Conservation (phyloP, 495 filamentous ascomycete species). For the Neurospora cerealis region DNA sequence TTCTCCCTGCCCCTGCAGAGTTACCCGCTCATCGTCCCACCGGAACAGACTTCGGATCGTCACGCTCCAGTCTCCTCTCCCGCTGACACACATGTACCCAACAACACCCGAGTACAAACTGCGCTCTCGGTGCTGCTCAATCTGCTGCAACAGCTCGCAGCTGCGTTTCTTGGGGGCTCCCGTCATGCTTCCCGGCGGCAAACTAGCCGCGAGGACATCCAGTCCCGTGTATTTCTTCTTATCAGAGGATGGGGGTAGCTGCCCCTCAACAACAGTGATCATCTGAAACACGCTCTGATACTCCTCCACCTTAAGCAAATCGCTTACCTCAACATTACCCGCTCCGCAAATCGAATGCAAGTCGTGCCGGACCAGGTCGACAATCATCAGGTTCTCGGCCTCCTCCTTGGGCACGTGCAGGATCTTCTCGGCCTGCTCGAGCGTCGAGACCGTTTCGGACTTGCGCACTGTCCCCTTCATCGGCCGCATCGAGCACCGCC, state of each 20-base stretch:
- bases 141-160: constrained; percentile 63
- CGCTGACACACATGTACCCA: constrained; percentile 80
- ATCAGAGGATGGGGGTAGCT: constrained; percentile 30
- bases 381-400: constrained; percentile 97
- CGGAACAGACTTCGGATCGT: constrained; percentile 71
- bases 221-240: constrained; percentile 43
- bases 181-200: constrained; percentile 92
- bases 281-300: constrained; percentile 84
- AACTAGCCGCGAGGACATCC: constrained; percentile 62
- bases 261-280: constrained; percentile 74
- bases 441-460: constrained; percentile 42
- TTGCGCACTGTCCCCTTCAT: constrained; percentile 96
- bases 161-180: constrained; percentile 87
- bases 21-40: constrained; percentile 44
- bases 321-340: constrained; percentile 51
- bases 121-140: constrained; percentile 58
- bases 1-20: constrained; percentile 7
- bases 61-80: constrained; percentile 79
- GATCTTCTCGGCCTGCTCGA: constrained; percentile 55
- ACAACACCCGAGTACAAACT: constrained; percentile 82
- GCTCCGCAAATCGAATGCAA: constrained; percentile 69
- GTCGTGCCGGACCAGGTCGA: constrained; percentile 88
- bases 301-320: constrained; percentile 79
- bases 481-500: constrained; percentile 57
- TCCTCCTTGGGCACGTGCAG: constrained; percentile 76